Evolutionary conservation across 768 basidiomycete species (phyloP).

Genomic region (Podaxis pistillaris): DNA sequence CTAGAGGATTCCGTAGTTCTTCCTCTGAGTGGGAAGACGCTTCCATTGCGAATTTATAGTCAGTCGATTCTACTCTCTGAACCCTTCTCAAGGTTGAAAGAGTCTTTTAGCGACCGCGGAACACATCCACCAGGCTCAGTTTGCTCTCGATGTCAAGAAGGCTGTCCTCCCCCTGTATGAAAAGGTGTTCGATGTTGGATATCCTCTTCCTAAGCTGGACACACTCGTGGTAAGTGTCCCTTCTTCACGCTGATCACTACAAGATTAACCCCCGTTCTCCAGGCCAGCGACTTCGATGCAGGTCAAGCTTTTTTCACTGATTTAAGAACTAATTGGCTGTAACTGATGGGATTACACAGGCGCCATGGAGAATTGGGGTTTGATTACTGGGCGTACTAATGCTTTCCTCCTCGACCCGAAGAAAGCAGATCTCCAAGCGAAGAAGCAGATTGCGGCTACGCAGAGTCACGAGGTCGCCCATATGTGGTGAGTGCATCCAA

Average conservation of each 20-base stretch:
- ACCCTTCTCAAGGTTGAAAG: not conserved
- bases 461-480: conserved; percentile 89
- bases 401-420: conserved; percentile 81
- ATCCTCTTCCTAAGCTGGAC: conserved; percentile 92
- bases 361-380: conserved; percentile 94
- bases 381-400: conserved; percentile 86
- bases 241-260: conserved; percentile 3
- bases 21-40: conserved; percentile 73
- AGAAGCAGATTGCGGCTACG: conserved; percentile 73
- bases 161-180: conserved; percentile 88
- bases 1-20: conserved; percentile 76
- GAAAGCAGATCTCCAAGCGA: conserved; percentile 66
- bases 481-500: conserved; percentile 54
- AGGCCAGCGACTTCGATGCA: conserved; percentile 87
- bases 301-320: conserved; percentile 36
- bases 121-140: conserved; percentile 78
- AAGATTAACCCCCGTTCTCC: not conserved
- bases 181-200: conserved; percentile 87
- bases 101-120: conserved; percentile 66
- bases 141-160: conserved; percentile 85
- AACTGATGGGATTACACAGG: conserved; percentile 30
- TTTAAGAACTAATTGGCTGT: not conserved
- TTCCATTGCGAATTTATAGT: conserved; percentile 87
- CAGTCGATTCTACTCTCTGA: conserved; percentile 18
- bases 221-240: conserved; percentile 68